Percentiles rank a stretch among this genome's conserved stretches.
These are phyloP conservation scores for Colletotrichum sp. DNA, from an alignment of 2,329 filamentous ascomycete species.

Conservation along the genomic window DNA sequence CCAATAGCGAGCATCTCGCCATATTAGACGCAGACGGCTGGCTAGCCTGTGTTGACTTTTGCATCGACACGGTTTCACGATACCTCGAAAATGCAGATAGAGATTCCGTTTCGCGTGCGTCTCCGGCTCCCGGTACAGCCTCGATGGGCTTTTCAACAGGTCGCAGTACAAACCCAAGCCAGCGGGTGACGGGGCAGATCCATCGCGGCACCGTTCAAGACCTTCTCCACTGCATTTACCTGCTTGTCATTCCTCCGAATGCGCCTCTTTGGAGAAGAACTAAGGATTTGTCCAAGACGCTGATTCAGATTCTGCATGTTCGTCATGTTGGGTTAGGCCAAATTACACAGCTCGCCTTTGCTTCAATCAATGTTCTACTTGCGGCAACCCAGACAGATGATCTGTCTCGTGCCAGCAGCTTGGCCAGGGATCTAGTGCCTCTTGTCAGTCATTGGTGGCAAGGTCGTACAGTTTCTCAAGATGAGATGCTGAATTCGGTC, in stretches of 20 bases:
- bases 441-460: slow-evolving; percentile 80
- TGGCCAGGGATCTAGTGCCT: slow-evolving; percentile 69
- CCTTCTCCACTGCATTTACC: slow-evolving; percentile 68
- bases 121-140: slow-evolving; percentile 46
- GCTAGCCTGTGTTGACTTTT: slow-evolving; percentile 74
- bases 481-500: slow-evolving; percentile 65
- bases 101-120: slow-evolving; percentile 44
- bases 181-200: slow-evolving; percentile 25
- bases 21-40: slow-evolving; percentile 63
- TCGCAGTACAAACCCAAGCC: slow-evolving; percentile 24
- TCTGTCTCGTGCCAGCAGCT: slow-evolving; percentile 62
- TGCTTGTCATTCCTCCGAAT: slow-evolving; percentile 68
- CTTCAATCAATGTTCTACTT: slow-evolving; percentile 75
- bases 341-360: slow-evolving; percentile 76
- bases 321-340: slow-evolving; percentile 63
- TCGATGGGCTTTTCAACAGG: slow-evolving; percentile 32
- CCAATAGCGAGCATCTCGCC: slow-evolving; percentile 82
- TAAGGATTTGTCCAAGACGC: slow-evolving; percentile 57
- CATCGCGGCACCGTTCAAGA: slow-evolving; percentile 40
- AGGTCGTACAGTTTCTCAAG: slow-evolving; percentile 66
- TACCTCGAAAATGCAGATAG: slow-evolving; percentile 49
- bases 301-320: slow-evolving; percentile 66
- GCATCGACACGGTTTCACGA: slow-evolving; percentile 65
- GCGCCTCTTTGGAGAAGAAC: slow-evolving; percentile 67
- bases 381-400: slow-evolving; percentile 71